Evolutionary conservation across 2,329 filamentous ascomycete genomes (phyloP), one percentile per base, ranked within the genome.

Genomic region (Diaporthe humulicola): DNA sequence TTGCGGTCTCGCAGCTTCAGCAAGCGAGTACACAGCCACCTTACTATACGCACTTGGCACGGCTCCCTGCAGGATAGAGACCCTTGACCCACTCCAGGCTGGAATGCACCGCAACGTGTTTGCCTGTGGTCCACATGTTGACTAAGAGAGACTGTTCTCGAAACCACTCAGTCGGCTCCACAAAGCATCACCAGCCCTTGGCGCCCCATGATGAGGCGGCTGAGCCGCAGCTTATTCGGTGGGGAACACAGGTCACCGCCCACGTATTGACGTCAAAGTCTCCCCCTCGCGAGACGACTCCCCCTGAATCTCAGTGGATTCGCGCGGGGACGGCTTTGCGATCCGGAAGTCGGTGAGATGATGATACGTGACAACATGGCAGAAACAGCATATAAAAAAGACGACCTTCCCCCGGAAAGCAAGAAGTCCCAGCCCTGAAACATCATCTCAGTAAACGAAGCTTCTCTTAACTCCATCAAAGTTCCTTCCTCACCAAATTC

Each of bases 161-260:
- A 72, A 72, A 54, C 70, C 36, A 64, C 70, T 72, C 70, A 72
- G 30, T n/a, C 48, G 48, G 54, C 57, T 14, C 57, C 45, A 33
- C 56, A 15, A 22, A 42, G 25, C 57, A 71, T 72, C 70, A 61
- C 50, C 70, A 72, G 45, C 50, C 64, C 70, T 72, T 72, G 70
- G 70, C 70, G 70, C 70, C 57, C 70, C 57, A 30, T 72, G 48
- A 14, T 28, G 36, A 54, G 57, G 70, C 57, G 57, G 70, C 64
- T 72, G 70, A 72, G 57, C 57, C 70, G 70, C 57, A 72, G 57
- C 70, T 72, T 64, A 72, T 72, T 54, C 33, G 45, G 57, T 72
- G 70, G 70, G 38, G 45, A 42, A 9, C 70, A 58, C 42, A 50
- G 70, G 58, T 72, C 70, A 72, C 70, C 70, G 70, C 48, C 48